Conservation (phyloP, 2,329 filamentous ascomycete genomes). For the Calonectria honghensis region DNA sequence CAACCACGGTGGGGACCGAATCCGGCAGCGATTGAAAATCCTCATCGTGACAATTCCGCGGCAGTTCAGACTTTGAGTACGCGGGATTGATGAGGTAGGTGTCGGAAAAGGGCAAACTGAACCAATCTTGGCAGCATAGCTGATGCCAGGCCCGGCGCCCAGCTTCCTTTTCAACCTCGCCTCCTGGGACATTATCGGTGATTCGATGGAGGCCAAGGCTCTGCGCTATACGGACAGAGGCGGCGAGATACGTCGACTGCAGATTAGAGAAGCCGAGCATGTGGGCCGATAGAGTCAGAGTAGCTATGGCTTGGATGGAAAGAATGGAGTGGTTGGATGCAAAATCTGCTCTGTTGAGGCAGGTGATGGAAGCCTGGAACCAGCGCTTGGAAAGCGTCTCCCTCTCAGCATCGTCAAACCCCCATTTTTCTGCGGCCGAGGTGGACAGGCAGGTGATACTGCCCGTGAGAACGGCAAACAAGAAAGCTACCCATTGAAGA, state of each 20-base stretch:
- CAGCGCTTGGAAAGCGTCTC: slow-evolving; percentile 6
- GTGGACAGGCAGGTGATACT: background rate
- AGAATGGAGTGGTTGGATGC: slow-evolving; percentile 16
- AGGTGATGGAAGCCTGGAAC: slow-evolving; percentile 9
- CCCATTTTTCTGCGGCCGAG: slow-evolving; percentile 5
- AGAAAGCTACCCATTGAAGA: slow-evolving; percentile 9
- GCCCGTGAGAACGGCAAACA: slow-evolving; percentile 6
- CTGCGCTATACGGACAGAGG: background rate
- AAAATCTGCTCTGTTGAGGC: slow-evolving; percentile 13
- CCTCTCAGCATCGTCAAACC: background rate
- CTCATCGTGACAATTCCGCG: slow-evolving; percentile 4
- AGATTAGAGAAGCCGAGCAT: slow-evolving; percentile 14
- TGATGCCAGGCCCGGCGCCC: slow-evolving; percentile 8
- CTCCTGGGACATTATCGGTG: background rate
- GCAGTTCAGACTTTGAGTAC: background rate
- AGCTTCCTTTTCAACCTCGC: slow-evolving; percentile 4
- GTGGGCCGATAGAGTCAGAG: slow-evolving; percentile 7
- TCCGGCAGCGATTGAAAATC: background rate
- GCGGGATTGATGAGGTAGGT: slow-evolving; percentile 4
- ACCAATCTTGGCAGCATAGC: slow-evolving; percentile 6
- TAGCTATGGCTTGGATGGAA: slow-evolving; percentile 3
- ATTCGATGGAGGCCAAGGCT: slow-evolving; percentile 10
- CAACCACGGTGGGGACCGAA: background rate
- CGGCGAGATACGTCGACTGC: background rate
- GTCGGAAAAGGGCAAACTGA: slow-evolving; percentile 7